phyloP scores from a whole-genome alignment of 768 basidiomycete genomes.

The Tricholoma hemisulphureum region DNA sequence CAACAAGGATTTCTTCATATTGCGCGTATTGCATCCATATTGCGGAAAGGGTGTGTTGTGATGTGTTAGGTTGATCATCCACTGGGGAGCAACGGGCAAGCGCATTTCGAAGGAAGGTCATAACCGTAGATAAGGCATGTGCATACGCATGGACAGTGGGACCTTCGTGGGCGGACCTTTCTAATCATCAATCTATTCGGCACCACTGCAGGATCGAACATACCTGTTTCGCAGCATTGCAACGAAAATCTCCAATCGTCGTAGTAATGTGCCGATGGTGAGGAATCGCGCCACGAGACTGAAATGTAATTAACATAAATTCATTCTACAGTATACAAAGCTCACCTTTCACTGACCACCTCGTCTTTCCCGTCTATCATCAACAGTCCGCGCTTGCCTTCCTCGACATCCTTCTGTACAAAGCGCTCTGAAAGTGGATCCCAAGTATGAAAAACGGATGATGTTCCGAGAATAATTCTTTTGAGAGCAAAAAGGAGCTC shows the following conservation, averaged over 20 bases:
- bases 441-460: slow-evolving; percentile 69
- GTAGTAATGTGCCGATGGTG: slow-evolving; percentile 62
- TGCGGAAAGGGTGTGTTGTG: slow-evolving; percentile 32
- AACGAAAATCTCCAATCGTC: slow-evolving; percentile 62
- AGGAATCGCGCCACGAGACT: slow-evolving; percentile 66
- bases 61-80: slow-evolving; percentile 15
- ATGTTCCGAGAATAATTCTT: slow-evolving; percentile 60
- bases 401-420: slow-evolving; percentile 38
- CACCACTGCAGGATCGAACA: slow-evolving; percentile 1
- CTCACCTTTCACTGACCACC: slow-evolving; percentile 55
- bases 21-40: slow-evolving; percentile 51
- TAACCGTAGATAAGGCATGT: slow-evolving; percentile 57
- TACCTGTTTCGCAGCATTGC: slow-evolving; percentile 50
- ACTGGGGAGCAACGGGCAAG: slow-evolving; percentile 42
- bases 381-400: slow-evolving; percentile 36
- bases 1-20: slow-evolving; percentile 47
- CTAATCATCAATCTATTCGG: slow-evolving; percentile 4
- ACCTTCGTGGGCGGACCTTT: slow-evolving; percentile 45
- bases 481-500: slow-evolving; percentile 56
- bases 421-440: slow-evolving; percentile 56
- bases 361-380: slow-evolving; percentile 59
- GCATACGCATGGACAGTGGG: slow-evolving; percentile 65
- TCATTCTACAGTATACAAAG: neutral
- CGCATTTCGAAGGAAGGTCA: slow-evolving; percentile 48
- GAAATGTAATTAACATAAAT: neutral